Percentiles rank a stretch among this genome's conserved stretches.
Conservation (phyloP, 352 stramenopile genomes). For the Pythium coloratum region DNA sequence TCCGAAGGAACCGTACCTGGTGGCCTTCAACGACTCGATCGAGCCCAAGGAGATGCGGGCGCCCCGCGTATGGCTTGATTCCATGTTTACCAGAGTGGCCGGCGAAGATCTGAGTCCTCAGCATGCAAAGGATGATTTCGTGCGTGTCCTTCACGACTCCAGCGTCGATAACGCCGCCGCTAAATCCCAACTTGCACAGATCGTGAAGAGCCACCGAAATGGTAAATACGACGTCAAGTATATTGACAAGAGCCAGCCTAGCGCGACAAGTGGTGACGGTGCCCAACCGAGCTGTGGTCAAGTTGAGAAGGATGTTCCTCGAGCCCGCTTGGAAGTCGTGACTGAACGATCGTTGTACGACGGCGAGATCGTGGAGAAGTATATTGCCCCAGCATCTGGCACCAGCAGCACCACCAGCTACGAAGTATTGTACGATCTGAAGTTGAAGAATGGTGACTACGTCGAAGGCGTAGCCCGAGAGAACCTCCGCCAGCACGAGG, state of each 20-base stretch:
- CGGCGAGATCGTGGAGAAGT: constrained; percentile 31
- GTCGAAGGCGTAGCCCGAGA: constrained; percentile 34
- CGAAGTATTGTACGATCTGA: constrained; percentile 38
- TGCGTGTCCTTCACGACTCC: constrained; percentile 29
- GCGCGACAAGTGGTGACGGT: background rate
- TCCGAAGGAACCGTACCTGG: constrained; percentile 28
- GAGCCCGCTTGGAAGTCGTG: constrained; percentile 35
- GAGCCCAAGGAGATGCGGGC: constrained; percentile 36
- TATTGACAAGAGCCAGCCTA: constrained; percentile 32
- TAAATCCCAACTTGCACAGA: constrained; percentile 29
- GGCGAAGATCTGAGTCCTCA: constrained; percentile 33
- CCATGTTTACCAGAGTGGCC: constrained; percentile 31
- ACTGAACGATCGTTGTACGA: constrained; percentile 34
- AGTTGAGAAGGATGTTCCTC: constrained; percentile 35
- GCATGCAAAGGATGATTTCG: constrained; percentile 48
- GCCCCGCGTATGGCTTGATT: constrained; percentile 37
- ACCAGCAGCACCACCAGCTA: constrained; percentile 6
- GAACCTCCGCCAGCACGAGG: constrained; percentile 38
- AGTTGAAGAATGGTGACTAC: constrained; percentile 42
- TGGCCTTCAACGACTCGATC: constrained; percentile 37
- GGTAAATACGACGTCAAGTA: constrained; percentile 55
- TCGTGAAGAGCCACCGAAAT: constrained; percentile 44
- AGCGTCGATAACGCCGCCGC: background rate
- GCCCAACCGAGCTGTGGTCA: background rate
- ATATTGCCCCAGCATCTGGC: constrained; percentile 9